phyloP scores from a whole-genome alignment of 1,139 yeast species.

The Lodderomyces theae region DNA sequence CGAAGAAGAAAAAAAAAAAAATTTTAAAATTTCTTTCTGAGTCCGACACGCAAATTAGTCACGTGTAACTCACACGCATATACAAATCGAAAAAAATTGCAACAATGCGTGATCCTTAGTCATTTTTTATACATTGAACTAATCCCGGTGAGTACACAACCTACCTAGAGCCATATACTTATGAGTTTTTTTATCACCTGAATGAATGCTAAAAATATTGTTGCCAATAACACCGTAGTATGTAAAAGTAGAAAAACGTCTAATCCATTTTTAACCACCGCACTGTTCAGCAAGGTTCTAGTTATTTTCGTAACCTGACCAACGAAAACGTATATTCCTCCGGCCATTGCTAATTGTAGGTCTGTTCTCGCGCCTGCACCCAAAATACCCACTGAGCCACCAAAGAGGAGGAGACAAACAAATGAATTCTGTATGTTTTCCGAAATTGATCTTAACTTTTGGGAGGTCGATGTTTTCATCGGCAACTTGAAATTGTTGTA shows the following conservation, averaged over 20 bases:
- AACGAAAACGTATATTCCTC: neutral
- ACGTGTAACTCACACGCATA: too few relatives aligned
- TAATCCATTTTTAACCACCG: neutral
- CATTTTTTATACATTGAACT: too few relatives aligned
- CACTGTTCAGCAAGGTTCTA: neutral
- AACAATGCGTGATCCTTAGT: too few relatives aligned
- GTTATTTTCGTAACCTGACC: neutral
- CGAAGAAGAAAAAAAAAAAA: too few relatives aligned
- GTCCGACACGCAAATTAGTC: too few relatives aligned
- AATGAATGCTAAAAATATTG: too few relatives aligned
- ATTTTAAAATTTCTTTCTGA: too few relatives aligned
- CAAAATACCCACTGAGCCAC: neutral
- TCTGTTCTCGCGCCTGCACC: neutral
- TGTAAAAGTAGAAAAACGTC: neutral
- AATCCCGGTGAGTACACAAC: too few relatives aligned
- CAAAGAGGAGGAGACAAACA: neutral
- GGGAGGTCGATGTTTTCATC: neutral
- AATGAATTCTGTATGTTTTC: neutral
- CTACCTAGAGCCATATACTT: too few relatives aligned
- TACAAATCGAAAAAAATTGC: too few relatives aligned
- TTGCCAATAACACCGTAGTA: too few relatives aligned
- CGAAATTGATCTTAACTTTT: neutral
- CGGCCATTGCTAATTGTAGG: neutral
- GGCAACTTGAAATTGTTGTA: neutral
- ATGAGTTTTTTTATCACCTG: too few relatives aligned